phyloP scores from a whole-genome alignment of 768 basidiomycete genomes.

The Auricularia sp. region DNA sequence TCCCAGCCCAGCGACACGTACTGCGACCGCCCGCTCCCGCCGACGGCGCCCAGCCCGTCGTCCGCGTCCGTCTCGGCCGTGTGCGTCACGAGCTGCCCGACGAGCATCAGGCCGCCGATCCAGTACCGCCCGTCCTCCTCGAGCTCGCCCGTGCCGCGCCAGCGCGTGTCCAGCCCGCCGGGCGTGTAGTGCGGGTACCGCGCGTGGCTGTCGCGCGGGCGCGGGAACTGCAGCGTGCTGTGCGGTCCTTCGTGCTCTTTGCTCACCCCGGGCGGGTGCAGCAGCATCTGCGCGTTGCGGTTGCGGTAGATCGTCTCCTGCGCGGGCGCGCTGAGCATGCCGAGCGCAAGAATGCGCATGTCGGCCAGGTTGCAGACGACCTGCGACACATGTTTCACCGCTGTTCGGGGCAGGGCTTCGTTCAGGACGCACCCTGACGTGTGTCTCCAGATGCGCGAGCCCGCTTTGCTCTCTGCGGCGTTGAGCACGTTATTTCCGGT shows the following conservation, averaged over 20 bases:
- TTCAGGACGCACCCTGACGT: conserved; percentile 42
- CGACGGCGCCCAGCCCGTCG: conserved; percentile 40
- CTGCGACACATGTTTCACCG: conserved; percentile 23
- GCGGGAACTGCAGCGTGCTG: conserved; percentile 37
- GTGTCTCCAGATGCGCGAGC: conserved; percentile 54
- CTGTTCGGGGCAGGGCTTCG: not conserved
- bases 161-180: conserved; percentile 56
- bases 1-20: conserved; percentile 63
- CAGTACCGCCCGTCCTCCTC: conserved; percentile 53
- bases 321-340: conserved; percentile 48
- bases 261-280: conserved; percentile 50
- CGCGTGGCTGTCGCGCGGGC: conserved; percentile 42
- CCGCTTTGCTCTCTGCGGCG: conserved; percentile 53
- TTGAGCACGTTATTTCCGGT: not conserved
- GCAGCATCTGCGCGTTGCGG: conserved; percentile 51
- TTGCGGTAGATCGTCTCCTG: conserved; percentile 42
- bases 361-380: conserved; percentile 61
- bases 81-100: conserved; percentile 17
- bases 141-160: conserved; percentile 37
- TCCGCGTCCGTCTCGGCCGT: conserved; percentile 27
- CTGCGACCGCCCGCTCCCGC: conserved; percentile 40
- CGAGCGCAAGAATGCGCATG: conserved; percentile 62
- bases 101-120: conserved; percentile 58
- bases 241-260: not conserved
- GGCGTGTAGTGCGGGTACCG: conserved; percentile 69